Evolutionary conservation across 257 asterid species (phyloP), one percentile per base, ranked within the genome.

Genomic region (Lantana camara): DNA sequence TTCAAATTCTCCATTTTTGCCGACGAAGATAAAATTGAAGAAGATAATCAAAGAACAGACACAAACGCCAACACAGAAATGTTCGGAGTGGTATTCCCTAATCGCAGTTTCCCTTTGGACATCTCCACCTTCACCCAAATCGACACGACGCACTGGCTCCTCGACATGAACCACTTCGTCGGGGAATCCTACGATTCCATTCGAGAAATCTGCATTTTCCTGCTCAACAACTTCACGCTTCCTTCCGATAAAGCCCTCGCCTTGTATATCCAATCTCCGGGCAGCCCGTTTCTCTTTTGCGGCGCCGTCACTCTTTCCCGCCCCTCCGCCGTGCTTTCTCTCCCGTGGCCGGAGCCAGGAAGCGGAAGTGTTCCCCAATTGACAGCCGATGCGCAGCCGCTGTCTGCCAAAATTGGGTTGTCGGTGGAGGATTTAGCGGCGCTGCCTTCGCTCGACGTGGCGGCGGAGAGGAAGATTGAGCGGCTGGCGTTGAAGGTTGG

Each of bases 201-300:
- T 48, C 78, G 87, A 1, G 97, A 93, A 67, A 73, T 90, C 75
- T 93, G 98, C 84, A 85, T 93, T 10, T 93, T 93, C 74, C 85
- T 93, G 14, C 75, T 93, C 69, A 90, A 87, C 85, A 75, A 34
- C 68, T 82, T 79, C 83, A 77, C 92, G 0, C 87, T 93, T 40
- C 99, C 95, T 7, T 96, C 96, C 10, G 99, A 93, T 53, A 93
- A 90, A 73, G 97, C 97, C 56, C 86, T 93, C 5, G 90, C 99
- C 10, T 79, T 93, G 57, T 93, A 93, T 80, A 84, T 93, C 78
- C 99, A 93, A 22, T 85, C 99, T 17, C 95, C 97, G 5, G 96
- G 96, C 40, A 79, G 94, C 59, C 81, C 94, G 21, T 90, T 93
- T 66, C 63, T 93, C 14, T 93, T 82, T 70, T 93, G 99, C 74